Evolutionary conservation across 2,329 filamentous ascomycete species (phyloP).

Genomic region (Cryphonectria radicalis): DNA sequence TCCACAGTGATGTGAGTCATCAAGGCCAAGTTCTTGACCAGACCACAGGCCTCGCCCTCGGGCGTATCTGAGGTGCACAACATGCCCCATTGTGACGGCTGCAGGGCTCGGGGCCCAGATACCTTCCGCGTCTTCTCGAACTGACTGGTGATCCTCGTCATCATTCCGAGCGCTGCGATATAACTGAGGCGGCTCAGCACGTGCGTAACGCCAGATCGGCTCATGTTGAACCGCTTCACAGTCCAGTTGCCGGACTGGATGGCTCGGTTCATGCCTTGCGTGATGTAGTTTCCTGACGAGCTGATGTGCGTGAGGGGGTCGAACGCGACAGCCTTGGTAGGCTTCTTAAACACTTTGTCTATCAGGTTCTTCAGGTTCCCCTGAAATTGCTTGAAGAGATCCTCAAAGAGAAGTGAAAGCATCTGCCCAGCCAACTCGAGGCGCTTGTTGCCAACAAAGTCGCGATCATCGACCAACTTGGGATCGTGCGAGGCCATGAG

Average conservation of each 20-base stretch:
- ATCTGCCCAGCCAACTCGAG: slow-evolving; percentile 94
- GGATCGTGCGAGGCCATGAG: slow-evolving; percentile 91
- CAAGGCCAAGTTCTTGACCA: slow-evolving; percentile 95
- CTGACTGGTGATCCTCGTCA: slow-evolving; percentile 97
- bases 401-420: slow-evolving; percentile 91
- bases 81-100: slow-evolving; percentile 98
- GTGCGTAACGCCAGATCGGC: slow-evolving; percentile 93
- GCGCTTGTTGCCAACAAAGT: slow-evolving; percentile 98
- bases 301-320: slow-evolving; percentile 85
- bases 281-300: slow-evolving; percentile 85
- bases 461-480: slow-evolving; percentile 89
- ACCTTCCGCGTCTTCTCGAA: slow-evolving; percentile 99
- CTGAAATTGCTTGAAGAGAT: slow-evolving; percentile 96
- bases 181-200: slow-evolving; percentile 95
- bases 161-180: slow-evolving; percentile 97
- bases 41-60: slow-evolving; percentile 96
- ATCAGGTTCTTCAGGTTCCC: slow-evolving; percentile 88
- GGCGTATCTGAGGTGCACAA: slow-evolving; percentile 96
- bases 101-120: slow-evolving; percentile 89
- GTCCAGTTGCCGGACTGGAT: slow-evolving; percentile 99
- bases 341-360: slow-evolving; percentile 94
- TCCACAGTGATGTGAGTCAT: slow-evolving; percentile 99
- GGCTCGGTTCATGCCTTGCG: slow-evolving; percentile 89
- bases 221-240: slow-evolving; percentile 98
- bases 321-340: slow-evolving; percentile 83